Base-by-base conservation (phyloP, 2,329 filamentous ascomycete genomes). In the Blastomyces parvus region DNA sequence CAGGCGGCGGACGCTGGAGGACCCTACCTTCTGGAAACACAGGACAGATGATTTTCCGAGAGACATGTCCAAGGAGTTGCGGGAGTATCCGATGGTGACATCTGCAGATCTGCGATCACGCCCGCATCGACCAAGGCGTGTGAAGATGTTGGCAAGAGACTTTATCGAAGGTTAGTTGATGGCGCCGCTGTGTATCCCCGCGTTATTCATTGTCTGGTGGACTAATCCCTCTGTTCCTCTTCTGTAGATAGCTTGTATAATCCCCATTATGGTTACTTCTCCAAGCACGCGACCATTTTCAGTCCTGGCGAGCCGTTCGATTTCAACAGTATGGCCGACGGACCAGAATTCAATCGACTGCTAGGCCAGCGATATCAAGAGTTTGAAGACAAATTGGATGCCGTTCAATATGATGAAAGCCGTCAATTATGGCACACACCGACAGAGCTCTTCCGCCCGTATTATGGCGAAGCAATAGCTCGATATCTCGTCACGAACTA, bases 381-480 rank as follows among this genome's bases (percentile, higher is more conserved):
- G 67, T 97, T 99, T 71, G 94, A 99, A 77, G 91, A 97, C 73
- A 79, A 81, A 27, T 84, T 99, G 64, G 95, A 99, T 74, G 84
- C 83, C 56, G 81, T 84, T 64, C 81, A 87, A 27, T 84, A 84
- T 57, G 85, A 90, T 78, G 85, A 89, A 58, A 88, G 90, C 50
- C 86, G 94, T 11, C 94, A 99, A 79, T 82, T 99, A 56, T 99
- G 94, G 94, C 95, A 99, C 76, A 99, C 94, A 14, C 94, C 95
- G 0, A 99, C 94, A 0, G 94, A 99, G 79, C 85, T 99, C 25
- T 99, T 99, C 79, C 86, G 90, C 40, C 94, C 95, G 0, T 95
- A 93, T 77, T 99, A 99, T 74, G 95, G 93, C 72, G 92, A 99
- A 80, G 90, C 94, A 42, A 90, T 99, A 69, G 94, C 93, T n/a